These are phyloP conservation scores for Fusarium piperis DNA, from an alignment of 2,329 filamentous ascomycete species.

Conservation along the genomic window DNA sequence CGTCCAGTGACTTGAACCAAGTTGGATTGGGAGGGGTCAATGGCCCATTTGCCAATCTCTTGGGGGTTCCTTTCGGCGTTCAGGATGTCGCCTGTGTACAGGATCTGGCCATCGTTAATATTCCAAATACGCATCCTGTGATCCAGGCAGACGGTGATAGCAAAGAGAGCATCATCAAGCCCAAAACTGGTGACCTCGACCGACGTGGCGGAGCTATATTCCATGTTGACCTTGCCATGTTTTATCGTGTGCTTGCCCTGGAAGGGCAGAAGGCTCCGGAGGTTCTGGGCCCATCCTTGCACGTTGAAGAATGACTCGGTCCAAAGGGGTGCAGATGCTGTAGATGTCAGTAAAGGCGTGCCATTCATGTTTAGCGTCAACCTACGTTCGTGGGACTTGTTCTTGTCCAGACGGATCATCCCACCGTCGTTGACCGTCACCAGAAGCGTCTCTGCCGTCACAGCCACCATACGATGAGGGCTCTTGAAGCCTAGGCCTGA, in stretches of 20 bases:
- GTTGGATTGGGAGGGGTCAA: conserved; percentile 82
- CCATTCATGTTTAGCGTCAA: background rate
- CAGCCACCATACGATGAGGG: conserved; percentile 82
- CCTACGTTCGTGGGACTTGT: conserved; percentile 58
- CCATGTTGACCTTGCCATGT: conserved; percentile 71
- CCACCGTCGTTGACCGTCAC: conserved; percentile 84
- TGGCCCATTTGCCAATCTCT: conserved; percentile 76
- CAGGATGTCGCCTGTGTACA: conserved; percentile 81
- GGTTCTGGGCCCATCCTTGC: conserved; percentile 74
- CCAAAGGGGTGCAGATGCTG: conserved; percentile 59
- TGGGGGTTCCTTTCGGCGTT: conserved; percentile 72
- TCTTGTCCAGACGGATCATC: conserved; percentile 75
- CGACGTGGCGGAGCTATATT: conserved; percentile 73
- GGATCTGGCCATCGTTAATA: conserved; percentile 79
- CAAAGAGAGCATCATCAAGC: conserved; percentile 60
- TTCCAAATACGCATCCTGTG: conserved; percentile 93
- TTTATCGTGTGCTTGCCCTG: conserved; percentile 71
- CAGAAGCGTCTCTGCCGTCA: conserved; percentile 77
- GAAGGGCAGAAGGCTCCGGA: conserved; percentile 74
- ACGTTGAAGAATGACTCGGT: conserved; percentile 78
- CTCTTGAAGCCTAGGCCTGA: conserved; percentile 80
- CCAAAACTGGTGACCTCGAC: conserved; percentile 64
- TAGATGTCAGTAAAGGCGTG: conserved; percentile 1
- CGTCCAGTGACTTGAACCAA: conserved; percentile 77
- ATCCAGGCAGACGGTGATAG: conserved; percentile 87